Percentiles rank a stretch among this genome's conserved stretches.
phyloP scores from a whole-genome alignment of 768 basidiomycete genomes.

The Collybia sordida region DNA sequence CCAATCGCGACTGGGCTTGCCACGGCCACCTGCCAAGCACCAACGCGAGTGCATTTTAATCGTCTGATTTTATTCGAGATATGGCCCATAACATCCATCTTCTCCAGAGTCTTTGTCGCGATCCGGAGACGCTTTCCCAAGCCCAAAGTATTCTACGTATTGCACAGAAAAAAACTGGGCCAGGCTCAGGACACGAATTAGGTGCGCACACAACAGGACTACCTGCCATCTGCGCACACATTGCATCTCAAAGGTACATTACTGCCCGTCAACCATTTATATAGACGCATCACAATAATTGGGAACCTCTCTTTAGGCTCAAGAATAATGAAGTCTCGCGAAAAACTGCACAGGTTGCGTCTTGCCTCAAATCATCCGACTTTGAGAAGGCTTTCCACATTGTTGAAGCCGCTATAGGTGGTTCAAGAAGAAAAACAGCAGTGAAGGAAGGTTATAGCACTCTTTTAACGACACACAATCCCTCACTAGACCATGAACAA shows the following conservation, averaged over 20 bases:
- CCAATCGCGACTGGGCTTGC: too few species aligned
- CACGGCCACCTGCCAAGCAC: too few species aligned
- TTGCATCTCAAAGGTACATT: conserved; percentile 48
- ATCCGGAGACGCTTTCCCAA: conserved; percentile 30
- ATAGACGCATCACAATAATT: not conserved
- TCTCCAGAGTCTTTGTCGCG: conserved; percentile 25
- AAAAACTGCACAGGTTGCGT: conserved; percentile 30
- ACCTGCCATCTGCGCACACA: conserved; percentile 48
- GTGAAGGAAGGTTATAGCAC: conserved; percentile 8
- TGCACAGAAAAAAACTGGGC: conserved; percentile 40
- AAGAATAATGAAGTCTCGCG: conserved; percentile 29
- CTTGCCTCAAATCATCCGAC: conserved; percentile 29
- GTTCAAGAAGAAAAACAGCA: conserved; percentile 10
- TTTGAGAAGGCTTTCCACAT: conserved; percentile 26
- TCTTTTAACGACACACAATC: conserved; percentile 6
- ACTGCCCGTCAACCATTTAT: not conserved
- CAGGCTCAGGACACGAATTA: conserved; percentile 49
- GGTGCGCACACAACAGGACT: conserved; percentile 37
- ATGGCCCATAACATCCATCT: conserved; percentile 28
- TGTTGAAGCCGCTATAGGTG: conserved; percentile 24
- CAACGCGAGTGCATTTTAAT: too few species aligned
- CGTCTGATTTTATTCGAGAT: not conserved
- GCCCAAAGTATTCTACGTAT: conserved; percentile 32
- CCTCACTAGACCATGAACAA: conserved; percentile 8
- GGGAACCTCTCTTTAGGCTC: conserved; percentile 17